A percentile compares a stretch with the other conserved stretches of the same genome.
Evolutionary conservation across 805 yeast genomes (phyloP).

Genomic region (Kodamaea neixiangensis): DNA sequence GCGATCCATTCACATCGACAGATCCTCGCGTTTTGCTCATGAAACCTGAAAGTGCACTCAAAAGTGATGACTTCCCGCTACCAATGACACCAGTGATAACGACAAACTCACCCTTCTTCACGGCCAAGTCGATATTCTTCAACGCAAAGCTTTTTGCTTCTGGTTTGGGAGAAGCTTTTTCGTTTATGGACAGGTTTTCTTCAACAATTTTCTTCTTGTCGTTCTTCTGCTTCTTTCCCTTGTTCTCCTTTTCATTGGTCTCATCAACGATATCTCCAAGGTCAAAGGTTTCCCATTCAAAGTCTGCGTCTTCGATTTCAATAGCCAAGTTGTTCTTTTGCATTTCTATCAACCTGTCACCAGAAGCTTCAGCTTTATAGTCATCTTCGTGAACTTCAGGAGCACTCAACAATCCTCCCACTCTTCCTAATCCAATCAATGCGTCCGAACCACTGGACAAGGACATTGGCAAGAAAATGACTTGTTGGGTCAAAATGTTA

Average conservation of each 20-base stretch:
- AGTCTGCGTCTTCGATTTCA: conserved; percentile 49
- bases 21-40: conserved; percentile 60
- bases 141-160: conserved; percentile 29
- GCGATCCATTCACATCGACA: conserved; percentile 53
- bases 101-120: conserved; percentile 68
- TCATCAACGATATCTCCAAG: conserved; percentile 6
- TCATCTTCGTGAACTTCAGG: conserved; percentile 34
- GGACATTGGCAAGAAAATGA: conserved; percentile 71
- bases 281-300: conserved; percentile 60
- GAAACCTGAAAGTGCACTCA: conserved; percentile 70
- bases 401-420: conserved; percentile 53
- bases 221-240: neutral
- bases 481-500: conserved; percentile 59
- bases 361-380: conserved; percentile 25
- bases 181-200: conserved; percentile 9
- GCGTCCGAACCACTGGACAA: conserved; percentile 71
- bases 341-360: conserved; percentile 26
- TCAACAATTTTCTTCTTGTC: conserved; percentile 20
- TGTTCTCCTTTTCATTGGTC: neutral
- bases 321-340: conserved; percentile 44
- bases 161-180: neutral
- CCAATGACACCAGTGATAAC: conserved; percentile 83
- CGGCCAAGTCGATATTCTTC: conserved; percentile 49
- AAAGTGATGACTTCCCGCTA: conserved; percentile 74
- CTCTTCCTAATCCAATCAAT: conserved; percentile 58